Evolutionary conservation across 179 eudicot genomes (phyloP), one percentile per base, ranked within the genome.

Genomic region (Carnegiea gigantea): DNA sequence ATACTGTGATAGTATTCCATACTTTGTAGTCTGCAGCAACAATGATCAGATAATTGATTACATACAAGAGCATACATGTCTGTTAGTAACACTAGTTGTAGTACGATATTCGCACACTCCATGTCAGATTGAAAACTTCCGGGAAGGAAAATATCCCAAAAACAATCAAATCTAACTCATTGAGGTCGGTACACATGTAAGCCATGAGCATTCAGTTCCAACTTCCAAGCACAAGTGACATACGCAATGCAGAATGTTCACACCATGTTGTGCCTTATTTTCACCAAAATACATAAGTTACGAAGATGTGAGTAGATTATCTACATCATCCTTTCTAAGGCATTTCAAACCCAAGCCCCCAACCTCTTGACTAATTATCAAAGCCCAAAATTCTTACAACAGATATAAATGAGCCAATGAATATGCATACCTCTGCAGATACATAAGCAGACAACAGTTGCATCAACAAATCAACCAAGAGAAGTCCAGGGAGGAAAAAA

Each of bases 391-490:
- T 36, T 73, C 53, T 73, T 28, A 53, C n/a, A 70, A 71, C 15
- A 5, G 68, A 60, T 23, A 1, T 17, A 26, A 68, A 53, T 59
- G 26, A 64, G 79, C 40, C 71, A 48, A 18, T 36, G 26, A 54
- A 26, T 12, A 67, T 67, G 33, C 40, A 24, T 67, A 67, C 20
- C 14, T 57, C 7, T 57, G 20, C 36, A 67, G 7, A 24, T 67
- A 67, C 36, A 67, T 67, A 23, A 53, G 21, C 64, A 59, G 26
- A 64, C 8, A 60, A 59, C 30, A 64, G 21, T 59, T 26, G 46
- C 80, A 83, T 75, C 40, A 36, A 4, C 33, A 79, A 54, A 54
- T 36, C 40, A 70, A 70, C n/a, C 60, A 53, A 26, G 54, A 21
- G 62, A 21, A 9, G 18, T 51, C 57, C 17, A 13, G 57, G 18